Conservation (phyloP, 116 monocot genomes). For the Trichopus zeylanicus region DNA sequence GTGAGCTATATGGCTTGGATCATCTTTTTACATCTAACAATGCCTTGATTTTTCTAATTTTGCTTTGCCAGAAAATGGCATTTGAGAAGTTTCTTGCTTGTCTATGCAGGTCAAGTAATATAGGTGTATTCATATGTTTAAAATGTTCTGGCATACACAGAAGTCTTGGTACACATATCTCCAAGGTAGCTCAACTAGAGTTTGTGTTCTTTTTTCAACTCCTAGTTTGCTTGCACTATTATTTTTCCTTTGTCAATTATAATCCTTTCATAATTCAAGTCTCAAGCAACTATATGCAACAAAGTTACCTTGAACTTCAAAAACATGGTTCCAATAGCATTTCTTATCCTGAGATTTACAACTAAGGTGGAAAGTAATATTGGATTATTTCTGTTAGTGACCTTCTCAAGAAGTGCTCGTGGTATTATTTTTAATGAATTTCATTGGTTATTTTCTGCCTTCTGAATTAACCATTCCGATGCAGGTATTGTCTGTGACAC, state of each 20-base stretch:
- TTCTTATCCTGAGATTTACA: no score
- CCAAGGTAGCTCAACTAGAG: conserved; percentile 35
- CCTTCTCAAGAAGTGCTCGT: background rate
- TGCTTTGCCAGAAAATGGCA: no score
- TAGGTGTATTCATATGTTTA: conserved; percentile 66
- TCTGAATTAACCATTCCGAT: background rate
- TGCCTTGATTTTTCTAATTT: background rate
- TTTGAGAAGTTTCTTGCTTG: background rate
- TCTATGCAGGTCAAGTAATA: conserved; percentile 51
- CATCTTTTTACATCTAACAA: background rate
- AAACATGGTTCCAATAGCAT: no score
- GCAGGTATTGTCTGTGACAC: conserved; percentile 67
- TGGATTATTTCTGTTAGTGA: no score
- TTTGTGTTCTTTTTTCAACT: background rate
- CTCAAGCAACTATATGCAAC: background rate
- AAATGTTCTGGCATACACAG: conserved; percentile 63
- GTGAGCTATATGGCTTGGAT: background rate
- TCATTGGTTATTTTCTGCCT: background rate
- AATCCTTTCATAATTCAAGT: background rate
- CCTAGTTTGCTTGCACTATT: conserved; percentile 4
- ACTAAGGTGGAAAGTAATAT: no score
- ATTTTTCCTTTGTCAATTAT: background rate
- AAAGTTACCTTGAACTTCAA: background rate
- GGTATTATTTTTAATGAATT: background rate
- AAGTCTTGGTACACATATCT: conserved; percentile 61